Conservation (phyloP, 768 basidiomycete species). For the Crassisporium funariophilum region DNA sequence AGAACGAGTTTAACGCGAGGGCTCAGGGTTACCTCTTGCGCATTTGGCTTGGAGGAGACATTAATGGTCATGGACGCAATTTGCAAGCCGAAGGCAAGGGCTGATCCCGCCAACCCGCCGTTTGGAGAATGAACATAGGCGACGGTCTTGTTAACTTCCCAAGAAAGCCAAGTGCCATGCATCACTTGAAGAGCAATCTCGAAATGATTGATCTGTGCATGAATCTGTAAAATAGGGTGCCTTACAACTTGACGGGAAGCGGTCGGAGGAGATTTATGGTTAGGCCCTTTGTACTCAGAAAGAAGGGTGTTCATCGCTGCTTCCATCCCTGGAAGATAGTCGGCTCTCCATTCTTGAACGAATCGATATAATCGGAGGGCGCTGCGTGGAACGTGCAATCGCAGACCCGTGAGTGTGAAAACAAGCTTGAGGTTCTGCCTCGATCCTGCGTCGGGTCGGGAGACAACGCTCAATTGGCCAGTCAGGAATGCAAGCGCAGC, state of each 20-base stretch:
- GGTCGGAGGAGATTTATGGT: constrained; percentile 35
- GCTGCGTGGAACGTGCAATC: constrained; percentile 74
- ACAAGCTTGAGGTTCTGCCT: constrained; percentile 44
- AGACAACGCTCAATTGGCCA: constrained; percentile 47
- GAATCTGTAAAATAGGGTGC: constrained; percentile 46
- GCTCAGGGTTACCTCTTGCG: constrained; percentile 35
- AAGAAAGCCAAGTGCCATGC: constrained; percentile 87
- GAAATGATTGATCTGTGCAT: constrained; percentile 51
- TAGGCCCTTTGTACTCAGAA: constrained; percentile 60
- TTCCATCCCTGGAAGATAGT: constrained; percentile 77
- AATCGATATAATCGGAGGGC: constrained; percentile 79
- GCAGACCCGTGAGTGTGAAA: constrained; percentile 46
- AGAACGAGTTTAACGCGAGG: constrained; percentile 64
- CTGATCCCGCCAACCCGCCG: constrained; percentile 29
- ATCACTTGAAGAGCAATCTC: constrained; percentile 77
- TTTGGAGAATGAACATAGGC: constrained; percentile 47
- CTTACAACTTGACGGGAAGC: constrained; percentile 28
- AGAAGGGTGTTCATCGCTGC: constrained; percentile 64
- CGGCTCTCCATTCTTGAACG: constrained; percentile 79
- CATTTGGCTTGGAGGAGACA: constrained; percentile 52
- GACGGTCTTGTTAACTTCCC: constrained; percentile 58
- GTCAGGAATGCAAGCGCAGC: constrained; percentile 57
- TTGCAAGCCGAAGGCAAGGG: constrained; percentile 63
- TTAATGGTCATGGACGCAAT: constrained; percentile 61
- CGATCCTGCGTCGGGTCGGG: constrained; percentile 46